A percentile compares a stretch with the other conserved stretches of the same genome.
phyloP scores from a whole-genome alignment of 345 rosid species.

The Barbarea vulgaris region DNA sequence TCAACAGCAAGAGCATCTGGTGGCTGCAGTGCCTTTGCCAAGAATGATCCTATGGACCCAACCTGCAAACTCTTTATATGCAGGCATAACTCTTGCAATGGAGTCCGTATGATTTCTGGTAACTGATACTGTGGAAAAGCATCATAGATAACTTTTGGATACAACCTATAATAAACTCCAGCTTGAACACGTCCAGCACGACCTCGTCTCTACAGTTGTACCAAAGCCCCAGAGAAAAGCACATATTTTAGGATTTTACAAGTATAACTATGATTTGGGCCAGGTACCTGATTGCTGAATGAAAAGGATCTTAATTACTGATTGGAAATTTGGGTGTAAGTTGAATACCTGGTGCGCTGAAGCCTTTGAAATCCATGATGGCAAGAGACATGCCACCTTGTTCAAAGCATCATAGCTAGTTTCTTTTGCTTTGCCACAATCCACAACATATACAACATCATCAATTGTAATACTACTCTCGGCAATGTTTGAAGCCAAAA shows the following conservation, averaged over 20 bases:
- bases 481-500: conserved; percentile 92
- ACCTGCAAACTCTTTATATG: conserved; percentile 93
- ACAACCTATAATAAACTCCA: conserved; percentile 90
- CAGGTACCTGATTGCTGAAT: conserved; percentile 1
- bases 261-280: conserved; percentile 6
- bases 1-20: conserved; percentile 94
- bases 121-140: conserved; percentile 82
- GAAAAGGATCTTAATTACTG: conserved; percentile 1
- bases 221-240: conserved; percentile 25
- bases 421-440: conserved; percentile 97
- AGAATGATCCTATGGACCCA: conserved; percentile 81
- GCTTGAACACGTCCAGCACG: conserved; percentile 99
- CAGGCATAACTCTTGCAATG: conserved; percentile 88
- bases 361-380: conserved; percentile 98
- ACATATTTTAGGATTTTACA: background rate
- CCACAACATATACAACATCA: conserved; percentile 95
- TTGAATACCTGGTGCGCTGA: conserved; percentile 84
- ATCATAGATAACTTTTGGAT: conserved; percentile 79
- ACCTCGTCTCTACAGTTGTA: conserved; percentile 96
- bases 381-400: conserved; percentile 91
- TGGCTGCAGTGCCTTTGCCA: conserved; percentile 95
- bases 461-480: conserved; percentile 98
- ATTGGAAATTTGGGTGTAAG: conserved; percentile 9
- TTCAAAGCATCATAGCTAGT: conserved; percentile 97
- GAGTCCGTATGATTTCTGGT: conserved; percentile 94